A percentile compares a stretch with the other conserved stretches of the same genome.
Conservation (phyloP, 2,329 filamentous ascomycete genomes). For the Drechslerella coelobrocha region DNA sequence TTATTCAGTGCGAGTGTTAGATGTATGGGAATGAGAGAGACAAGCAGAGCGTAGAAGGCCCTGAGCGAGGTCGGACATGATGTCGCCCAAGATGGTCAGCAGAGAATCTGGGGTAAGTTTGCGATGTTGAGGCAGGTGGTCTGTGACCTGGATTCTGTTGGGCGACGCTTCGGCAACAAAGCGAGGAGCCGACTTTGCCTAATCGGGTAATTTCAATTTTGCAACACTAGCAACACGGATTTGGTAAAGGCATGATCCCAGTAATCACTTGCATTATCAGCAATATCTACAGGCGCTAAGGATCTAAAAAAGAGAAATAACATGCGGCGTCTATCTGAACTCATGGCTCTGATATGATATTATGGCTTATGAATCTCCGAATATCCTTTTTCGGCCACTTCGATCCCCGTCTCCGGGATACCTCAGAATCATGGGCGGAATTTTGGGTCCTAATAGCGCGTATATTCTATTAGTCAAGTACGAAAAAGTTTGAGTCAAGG, state of each 20-base stretch:
- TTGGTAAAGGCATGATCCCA: no score
- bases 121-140: background rate
- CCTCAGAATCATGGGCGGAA: slow-evolving; percentile 1
- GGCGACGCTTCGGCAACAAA: background rate
- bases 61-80: background rate
- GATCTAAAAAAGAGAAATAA: no score
- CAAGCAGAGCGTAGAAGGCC: background rate
- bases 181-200: background rate
- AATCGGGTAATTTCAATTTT: slow-evolving; percentile 60
- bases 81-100: background rate
- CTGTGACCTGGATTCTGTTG: slow-evolving; percentile 4
- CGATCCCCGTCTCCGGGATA: no score
- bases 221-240: no score
- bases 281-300: slow-evolving; percentile 68
- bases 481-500: background rate
- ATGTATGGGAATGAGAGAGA: background rate
- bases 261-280: no score
- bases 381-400: no score
- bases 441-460: background rate
- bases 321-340: no score
- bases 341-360: no score
- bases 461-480: no score
- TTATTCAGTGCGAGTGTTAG: background rate
- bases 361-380: no score
- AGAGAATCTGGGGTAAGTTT: background rate